Evolutionary conservation across 1,139 yeast genomes (phyloP), one percentile per base, ranked within the genome.

Genomic region (Suhomyces terraborum): DNA sequence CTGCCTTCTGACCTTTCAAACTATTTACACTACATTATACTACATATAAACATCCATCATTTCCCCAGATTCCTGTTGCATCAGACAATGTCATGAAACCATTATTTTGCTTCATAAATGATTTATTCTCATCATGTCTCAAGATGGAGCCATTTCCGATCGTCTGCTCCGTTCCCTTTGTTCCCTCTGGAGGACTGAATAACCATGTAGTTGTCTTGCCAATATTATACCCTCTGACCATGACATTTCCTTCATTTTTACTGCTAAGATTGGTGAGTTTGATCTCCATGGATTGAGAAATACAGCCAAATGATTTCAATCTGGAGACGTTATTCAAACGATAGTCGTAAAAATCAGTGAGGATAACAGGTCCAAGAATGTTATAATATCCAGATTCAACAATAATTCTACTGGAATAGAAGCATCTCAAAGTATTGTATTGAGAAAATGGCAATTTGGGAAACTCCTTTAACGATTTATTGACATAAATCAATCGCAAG

Each of bases 41-140:
- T 43, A 70, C 67, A 55, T 81, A 85, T 50, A 84, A 75, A 55
- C 93, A 84, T 1, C 93, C 91, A 59, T 85, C 94, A 33, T 62
- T 68, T 8, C 89, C 93, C 75, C 84, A 83, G 33, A 68, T 67
- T 0, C 88, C 91, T 28, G 53, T 56, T 2, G 81, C 53, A 30
- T 40, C 35, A 32, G 31, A 73, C 8, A 83, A 59, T 2, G 79
- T 77, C 77, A 80, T 78, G 67, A 83, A 82, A 6, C 88, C 86
- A 43, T 82, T 86, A 16, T 75, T 73, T 22, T 50, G 43, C 66
- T 73, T 36, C 69, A 43, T 45, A 8, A 42, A 48, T 54, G 64
- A 36, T 62, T 67, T 66, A 35, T 51, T 49, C 12, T 51, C 51
- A 39, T 47, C 45, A 45, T 47, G 43, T 22, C 37, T 33, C 17